Evolutionary conservation across 2,329 filamentous ascomycete species (phyloP).

Genomic region (Hypoxylon sp.): DNA sequence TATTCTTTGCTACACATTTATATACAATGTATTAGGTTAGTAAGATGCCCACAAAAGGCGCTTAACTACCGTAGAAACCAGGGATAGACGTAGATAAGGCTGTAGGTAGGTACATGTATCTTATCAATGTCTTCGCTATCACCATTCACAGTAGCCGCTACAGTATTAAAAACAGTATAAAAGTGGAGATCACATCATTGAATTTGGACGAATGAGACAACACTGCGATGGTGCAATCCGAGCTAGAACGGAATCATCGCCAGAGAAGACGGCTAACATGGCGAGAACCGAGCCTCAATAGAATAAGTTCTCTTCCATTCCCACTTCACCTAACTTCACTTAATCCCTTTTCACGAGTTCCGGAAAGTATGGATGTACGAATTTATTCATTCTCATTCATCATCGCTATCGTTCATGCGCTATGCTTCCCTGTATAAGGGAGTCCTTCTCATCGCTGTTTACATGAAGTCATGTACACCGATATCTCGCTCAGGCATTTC

Average conservation of each 20-base stretch:
- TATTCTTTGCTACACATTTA: neutral
- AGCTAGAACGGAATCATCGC: conserved; percentile 50
- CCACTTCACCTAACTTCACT: conserved; percentile 48
- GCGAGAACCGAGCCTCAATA: conserved; percentile 48
- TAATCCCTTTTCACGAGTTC: conserved; percentile 20
- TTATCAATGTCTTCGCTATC: conserved; percentile 4
- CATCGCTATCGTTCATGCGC: conserved; percentile 5
- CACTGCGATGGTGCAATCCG: conserved; percentile 51
- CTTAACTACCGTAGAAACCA: no score
- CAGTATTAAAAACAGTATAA: conserved; percentile 20
- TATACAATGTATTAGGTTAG: neutral
- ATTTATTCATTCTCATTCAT: conserved; percentile 31
- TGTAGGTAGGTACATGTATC: no score
- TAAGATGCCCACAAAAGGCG: neutral
- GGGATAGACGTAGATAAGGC: neutral
- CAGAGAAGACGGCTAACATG: conserved; percentile 39
- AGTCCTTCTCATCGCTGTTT: conserved; percentile 1
- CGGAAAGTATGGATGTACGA: conserved; percentile 9
- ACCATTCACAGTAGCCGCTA: conserved; percentile 20
- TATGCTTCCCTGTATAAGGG: conserved; percentile 2
- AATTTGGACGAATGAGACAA: conserved; percentile 38
- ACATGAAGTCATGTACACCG: conserved; percentile 31
- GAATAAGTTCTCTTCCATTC: conserved; percentile 39
- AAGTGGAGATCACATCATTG: conserved; percentile 31
- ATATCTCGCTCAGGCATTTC: neutral